Percentiles rank a stretch among this genome's conserved stretches.
Evolutionary conservation across 768 basidiomycete species (phyloP).

Genomic region (Calvatia gigantea): DNA sequence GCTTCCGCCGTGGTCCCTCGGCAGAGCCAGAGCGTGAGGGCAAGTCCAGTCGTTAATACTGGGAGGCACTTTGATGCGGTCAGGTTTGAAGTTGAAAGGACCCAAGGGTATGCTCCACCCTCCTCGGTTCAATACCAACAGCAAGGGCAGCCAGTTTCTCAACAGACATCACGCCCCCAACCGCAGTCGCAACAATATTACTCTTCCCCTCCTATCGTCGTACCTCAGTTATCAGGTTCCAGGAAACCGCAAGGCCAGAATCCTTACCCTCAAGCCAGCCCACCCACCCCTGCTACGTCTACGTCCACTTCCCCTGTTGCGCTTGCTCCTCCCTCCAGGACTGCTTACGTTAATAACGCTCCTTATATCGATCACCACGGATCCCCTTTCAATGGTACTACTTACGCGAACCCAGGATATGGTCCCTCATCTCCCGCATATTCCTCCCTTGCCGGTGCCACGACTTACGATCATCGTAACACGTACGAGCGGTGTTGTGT

Average conservation of each 20-base stretch:
- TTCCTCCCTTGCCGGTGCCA: constrained; percentile 1
- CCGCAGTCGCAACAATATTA: constrained; percentile 11
- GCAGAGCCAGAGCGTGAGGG: constrained; percentile 20
- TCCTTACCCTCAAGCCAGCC: constrained; percentile 8
- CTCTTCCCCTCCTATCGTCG: constrained; percentile 4
- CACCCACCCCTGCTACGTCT: constrained; percentile 5
- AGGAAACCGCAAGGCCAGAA: constrained; percentile 8
- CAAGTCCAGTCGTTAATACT: constrained; percentile 17
- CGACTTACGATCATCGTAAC: neutral
- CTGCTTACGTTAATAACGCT: neutral
- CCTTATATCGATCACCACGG: no score
- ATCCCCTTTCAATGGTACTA: constrained; percentile 1
- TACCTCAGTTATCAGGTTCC: constrained; percentile 10
- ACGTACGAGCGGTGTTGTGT: constrained; percentile 4
- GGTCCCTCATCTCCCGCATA: neutral
- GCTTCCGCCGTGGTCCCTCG: neutral
- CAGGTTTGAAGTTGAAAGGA: constrained; percentile 9
- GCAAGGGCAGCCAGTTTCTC: constrained; percentile 4
- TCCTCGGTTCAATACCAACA: constrained; percentile 2
- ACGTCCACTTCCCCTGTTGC: constrained; percentile 4
- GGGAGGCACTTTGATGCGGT: constrained; percentile 9
- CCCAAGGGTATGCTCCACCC: constrained; percentile 11
- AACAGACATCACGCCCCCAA: constrained; percentile 10
- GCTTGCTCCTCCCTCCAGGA: neutral
- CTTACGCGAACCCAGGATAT: constrained; percentile 5